Conservation (phyloP, 2,329 filamentous ascomycete species). For the Fonsecaea multimorphosa region DNA sequence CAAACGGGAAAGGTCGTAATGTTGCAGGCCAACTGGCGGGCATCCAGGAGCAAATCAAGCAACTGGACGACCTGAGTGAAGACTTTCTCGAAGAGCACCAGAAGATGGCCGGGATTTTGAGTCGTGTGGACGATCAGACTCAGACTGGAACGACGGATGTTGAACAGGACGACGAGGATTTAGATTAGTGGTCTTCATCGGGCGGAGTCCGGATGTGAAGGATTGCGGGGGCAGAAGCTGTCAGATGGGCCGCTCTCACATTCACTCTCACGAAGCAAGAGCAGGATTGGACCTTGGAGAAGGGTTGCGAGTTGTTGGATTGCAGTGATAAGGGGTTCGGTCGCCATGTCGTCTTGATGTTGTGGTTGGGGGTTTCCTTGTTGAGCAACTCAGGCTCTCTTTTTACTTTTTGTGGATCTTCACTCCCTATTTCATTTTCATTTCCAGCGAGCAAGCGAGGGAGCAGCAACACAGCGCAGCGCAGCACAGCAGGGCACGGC, state of each 20-base stretch:
- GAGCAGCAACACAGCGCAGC: neutral
- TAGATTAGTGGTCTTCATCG: constrained; percentile 14
- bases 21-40: constrained; percentile 52
- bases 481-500: neutral
- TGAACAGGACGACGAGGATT: constrained; percentile 3
- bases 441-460: too few relatives aligned
- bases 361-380: neutral
- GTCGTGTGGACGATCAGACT: constrained; percentile 29
- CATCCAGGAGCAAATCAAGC: constrained; percentile 42
- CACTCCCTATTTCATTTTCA: too few relatives aligned
- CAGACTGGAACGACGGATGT: constrained; percentile 9
- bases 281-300: neutral
- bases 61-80: constrained; percentile 47
- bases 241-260: too few relatives aligned
- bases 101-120: constrained; percentile 35
- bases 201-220: neutral
- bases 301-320: neutral
- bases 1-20: constrained; percentile 37
- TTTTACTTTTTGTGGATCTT: neutral
- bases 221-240: neutral
- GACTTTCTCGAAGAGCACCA: constrained; percentile 53
- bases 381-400: neutral
- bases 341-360: neutral
- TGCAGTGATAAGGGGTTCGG: neutral
- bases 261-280: neutral